These are phyloP conservation scores for Heliamphora exappendiculata DNA, from an alignment of 148 eudicot species.

Conservation along the genomic window DNA sequence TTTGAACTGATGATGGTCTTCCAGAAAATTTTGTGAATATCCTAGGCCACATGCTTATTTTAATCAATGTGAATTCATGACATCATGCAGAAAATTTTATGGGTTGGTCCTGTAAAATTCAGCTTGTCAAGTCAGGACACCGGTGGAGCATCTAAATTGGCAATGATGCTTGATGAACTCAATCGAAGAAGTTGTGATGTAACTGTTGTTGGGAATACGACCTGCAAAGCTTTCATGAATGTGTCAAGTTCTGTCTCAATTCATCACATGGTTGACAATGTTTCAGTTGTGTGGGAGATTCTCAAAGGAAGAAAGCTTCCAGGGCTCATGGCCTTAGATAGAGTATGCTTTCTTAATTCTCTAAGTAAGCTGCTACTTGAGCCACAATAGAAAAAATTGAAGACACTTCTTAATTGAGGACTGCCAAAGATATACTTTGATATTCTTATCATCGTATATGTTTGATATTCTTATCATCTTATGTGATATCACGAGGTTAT, in stretches of 20 bases:
- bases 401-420: background rate
- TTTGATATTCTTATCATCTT: too few relatives aligned
- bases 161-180: conserved; percentile 39
- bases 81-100: conserved; percentile 56
- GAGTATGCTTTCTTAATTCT: conserved; percentile 35
- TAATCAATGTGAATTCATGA: conserved; percentile 8
- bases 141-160: conserved; percentile 45
- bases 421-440: too few relatives aligned
- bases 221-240: conserved; percentile 29
- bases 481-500: too few relatives aligned
- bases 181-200: conserved; percentile 40
- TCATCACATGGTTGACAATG: conserved; percentile 41
- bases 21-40: background rate
- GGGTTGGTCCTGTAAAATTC: conserved; percentile 68
- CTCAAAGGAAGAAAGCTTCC: conserved; percentile 80
- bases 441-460: too few relatives aligned
- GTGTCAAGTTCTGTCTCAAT: conserved; percentile 24
- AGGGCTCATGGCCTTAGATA: conserved; percentile 76
- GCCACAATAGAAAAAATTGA: background rate
- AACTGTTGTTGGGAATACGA: conserved; percentile 55
- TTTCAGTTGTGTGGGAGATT: conserved; percentile 69
- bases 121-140: conserved; percentile 24
- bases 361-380: background rate
- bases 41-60: background rate
- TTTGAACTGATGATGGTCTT: background rate